These are phyloP conservation scores for Oryza glaberrima DNA, from an alignment of 176 grass and related monocot species.

Conservation along the genomic window DNA sequence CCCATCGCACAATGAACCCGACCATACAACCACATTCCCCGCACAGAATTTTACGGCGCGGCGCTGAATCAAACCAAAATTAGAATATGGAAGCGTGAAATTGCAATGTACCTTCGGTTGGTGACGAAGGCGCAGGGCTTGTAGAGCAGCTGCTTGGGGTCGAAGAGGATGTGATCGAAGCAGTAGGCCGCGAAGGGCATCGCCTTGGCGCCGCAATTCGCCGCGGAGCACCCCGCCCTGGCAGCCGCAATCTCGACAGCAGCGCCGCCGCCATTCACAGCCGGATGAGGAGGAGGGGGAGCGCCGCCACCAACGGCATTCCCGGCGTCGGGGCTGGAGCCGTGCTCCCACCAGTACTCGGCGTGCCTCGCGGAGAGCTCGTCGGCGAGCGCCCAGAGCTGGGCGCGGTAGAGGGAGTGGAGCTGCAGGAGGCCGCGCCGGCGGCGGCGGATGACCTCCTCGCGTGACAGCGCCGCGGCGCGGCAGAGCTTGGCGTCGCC, in stretches of 20 bases:
- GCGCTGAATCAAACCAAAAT: neutral
- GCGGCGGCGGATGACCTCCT: conserved; percentile 43
- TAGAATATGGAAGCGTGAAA: neutral
- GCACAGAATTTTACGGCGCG: neutral
- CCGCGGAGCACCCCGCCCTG: neutral
- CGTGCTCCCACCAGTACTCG: conserved; percentile 43
- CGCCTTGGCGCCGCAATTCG: conserved; percentile 28
- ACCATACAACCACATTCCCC: neutral
- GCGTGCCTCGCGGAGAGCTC: conserved; percentile 26
- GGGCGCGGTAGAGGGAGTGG: conserved; percentile 40
- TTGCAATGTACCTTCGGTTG: conserved; percentile 30
- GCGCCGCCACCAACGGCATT: neutral
- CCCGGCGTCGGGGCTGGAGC: conserved; percentile 1
- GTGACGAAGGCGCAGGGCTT: conserved; percentile 34
- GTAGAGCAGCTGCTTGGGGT: conserved; percentile 43
- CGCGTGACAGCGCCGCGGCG: conserved; percentile 33
- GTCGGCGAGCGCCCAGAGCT: conserved; percentile 43
- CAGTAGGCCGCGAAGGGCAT: conserved; percentile 32
- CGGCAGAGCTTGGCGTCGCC: conserved; percentile 12
- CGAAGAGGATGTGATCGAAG: conserved; percentile 41
- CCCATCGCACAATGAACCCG: neutral
- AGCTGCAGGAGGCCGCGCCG: conserved; percentile 36
- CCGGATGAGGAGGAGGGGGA: neutral
- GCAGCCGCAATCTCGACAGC: neutral
- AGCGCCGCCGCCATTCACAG: neutral